phyloP scores from a whole-genome alignment of 1,284 basidiomycete species.

The Leccinum pachyderme region DNA sequence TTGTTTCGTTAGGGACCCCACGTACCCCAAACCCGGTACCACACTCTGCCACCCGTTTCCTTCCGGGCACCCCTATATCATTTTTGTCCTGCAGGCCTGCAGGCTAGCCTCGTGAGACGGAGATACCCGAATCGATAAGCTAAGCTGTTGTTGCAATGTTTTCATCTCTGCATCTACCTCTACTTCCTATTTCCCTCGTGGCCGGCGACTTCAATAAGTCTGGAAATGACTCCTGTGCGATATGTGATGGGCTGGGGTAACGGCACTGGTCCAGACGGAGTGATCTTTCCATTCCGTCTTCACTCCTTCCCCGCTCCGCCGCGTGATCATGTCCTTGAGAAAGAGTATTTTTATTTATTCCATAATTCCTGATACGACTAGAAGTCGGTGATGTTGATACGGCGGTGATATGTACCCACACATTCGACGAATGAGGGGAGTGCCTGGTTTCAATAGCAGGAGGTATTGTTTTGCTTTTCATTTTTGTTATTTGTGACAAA shows the following conservation, averaged over 20 bases:
- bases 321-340: neutral
- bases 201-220: neutral
- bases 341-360: neutral
- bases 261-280: too few species aligned
- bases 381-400: constrained; percentile 22
- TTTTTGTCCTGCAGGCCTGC: constrained; percentile 4
- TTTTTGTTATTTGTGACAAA: neutral
- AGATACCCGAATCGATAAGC: constrained; percentile 27
- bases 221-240: neutral
- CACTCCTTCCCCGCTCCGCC: neutral
- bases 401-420: neutral
- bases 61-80: constrained; percentile 16
- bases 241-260: neutral
- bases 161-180: constrained; percentile 2
- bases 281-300: too few species aligned
- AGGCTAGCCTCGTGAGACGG: constrained; percentile 16
- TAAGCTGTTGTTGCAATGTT: constrained; percentile 14
- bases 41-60: constrained; percentile 2
- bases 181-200: neutral
- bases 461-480: neutral
- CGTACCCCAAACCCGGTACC: constrained; percentile 8
- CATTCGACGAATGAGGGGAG: neutral
- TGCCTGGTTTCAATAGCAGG: neutral
- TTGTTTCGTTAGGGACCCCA: constrained; percentile 2
- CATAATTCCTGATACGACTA: neutral